Evolutionary conservation across 2,329 filamentous ascomycete species (phyloP).

Genomic region (Geosmithia flava): DNA sequence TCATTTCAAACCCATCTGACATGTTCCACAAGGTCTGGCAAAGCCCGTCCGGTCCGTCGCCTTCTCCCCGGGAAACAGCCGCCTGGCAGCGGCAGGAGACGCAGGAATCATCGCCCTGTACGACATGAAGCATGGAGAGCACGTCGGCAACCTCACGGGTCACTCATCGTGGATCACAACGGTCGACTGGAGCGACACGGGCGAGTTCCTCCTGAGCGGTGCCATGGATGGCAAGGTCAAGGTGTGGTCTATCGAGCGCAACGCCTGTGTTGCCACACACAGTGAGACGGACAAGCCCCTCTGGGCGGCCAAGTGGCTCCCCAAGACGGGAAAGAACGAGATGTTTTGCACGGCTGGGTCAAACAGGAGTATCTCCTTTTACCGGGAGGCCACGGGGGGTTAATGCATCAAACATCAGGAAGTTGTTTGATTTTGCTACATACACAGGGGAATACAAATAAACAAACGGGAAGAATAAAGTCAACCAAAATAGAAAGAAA

Average conservation of each 20-base stretch:
- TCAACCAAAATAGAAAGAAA: neutral
- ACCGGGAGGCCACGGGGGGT: constrained; percentile 67
- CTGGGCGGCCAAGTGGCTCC: constrained; percentile 78
- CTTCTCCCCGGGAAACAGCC: constrained; percentile 76
- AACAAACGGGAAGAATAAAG: neutral
- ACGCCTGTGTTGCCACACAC: constrained; percentile 81
- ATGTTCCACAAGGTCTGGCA: constrained; percentile 49
- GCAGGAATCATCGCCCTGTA: constrained; percentile 82
- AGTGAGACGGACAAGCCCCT: constrained; percentile 78
- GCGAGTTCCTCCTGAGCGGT: constrained; percentile 81
- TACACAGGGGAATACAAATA: neutral
- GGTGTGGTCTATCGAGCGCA: constrained; percentile 83
- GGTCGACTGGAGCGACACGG: constrained; percentile 85
- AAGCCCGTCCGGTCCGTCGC: constrained; percentile 76
- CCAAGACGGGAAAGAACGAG: constrained; percentile 55
- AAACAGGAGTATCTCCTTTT: constrained; percentile 66
- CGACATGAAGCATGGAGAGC: constrained; percentile 84
- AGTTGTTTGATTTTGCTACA: neutral
- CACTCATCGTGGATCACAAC: constrained; percentile 82
- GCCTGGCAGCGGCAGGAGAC: constrained; percentile 84
- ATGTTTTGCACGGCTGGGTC: constrained; percentile 71
- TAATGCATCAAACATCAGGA: constrained; percentile 11
- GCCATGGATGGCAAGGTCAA: constrained; percentile 90
- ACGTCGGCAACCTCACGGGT: constrained; percentile 71
- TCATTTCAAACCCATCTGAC: constrained; percentile 3